Base-by-base conservation (phyloP, 176 grass and related monocot genomes). In the Musa itinerans region DNA sequence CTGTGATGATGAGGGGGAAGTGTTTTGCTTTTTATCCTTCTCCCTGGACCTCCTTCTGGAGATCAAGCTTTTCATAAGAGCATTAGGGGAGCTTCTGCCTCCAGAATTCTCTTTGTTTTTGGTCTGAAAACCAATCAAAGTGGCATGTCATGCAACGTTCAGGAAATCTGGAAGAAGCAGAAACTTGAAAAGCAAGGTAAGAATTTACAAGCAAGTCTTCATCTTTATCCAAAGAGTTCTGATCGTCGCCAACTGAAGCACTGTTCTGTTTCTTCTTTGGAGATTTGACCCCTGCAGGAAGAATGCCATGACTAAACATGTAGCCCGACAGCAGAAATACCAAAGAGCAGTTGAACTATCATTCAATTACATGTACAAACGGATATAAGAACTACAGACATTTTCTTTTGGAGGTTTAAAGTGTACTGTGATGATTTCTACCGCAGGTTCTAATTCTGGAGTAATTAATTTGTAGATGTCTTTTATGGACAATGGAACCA, bases 281-380 rank as follows among this genome's bases (percentile, higher is more conserved):
- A 71, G 84, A 58, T 81, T 83, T 87, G 55, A 84, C 48, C 74
- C 84, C 90, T 92, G 82, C 73, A 82, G 22, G 51, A 72, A 5
- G 78, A 25, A 86, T 26, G 24, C 51, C 22, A 9, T 17, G 21
- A 25, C 52, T 16, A 24, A 20, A 25, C 22, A 22, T 10, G 27
- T 22, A 62, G 13, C 57, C 20, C 49, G 8, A 3, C 19, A n/a
- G 20, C 51, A 11, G 14, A 50, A n/a, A 17, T 3, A 58, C 55
- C 11, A 58, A 17, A 17, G 13, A 58, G 55, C 6, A 15, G 55
- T 58, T 58, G 55, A 58, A 2, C 34, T 15, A 7, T 6, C 1
- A 17, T 3, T 3, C 11, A 58, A 17, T 58, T 12, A 14, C 55
- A 58, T 15, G 55, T 17, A 13, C 17, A 17, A 58, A 58, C 6